These are phyloP conservation scores for Linum lewisii DNA, from an alignment of 345 rosid genomes.

Conservation along the genomic window DNA sequence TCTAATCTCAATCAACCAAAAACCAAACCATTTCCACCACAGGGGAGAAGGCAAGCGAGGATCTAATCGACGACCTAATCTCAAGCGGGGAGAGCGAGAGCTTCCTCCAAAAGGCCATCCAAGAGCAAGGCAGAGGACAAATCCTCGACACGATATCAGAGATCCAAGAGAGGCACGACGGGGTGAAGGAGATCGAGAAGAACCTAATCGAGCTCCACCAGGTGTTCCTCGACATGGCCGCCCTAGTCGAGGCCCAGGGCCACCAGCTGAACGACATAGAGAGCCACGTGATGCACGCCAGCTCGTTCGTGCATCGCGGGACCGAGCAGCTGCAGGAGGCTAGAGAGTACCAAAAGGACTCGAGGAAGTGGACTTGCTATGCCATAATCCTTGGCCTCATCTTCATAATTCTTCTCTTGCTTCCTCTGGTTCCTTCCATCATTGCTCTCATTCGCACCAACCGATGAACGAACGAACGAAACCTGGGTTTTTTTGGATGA, in stretches of 20 bases:
- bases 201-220: constrained; percentile 70
- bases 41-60: constrained; percentile 60
- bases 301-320: constrained; percentile 65
- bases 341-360: constrained; percentile 58
- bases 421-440: constrained; percentile 37
- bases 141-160: constrained; percentile 73
- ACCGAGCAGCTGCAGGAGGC: constrained; percentile 60
- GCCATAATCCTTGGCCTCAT: constrained; percentile 41
- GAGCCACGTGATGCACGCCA: constrained; percentile 72
- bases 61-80: constrained; percentile 63
- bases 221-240: constrained; percentile 86
- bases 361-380: constrained; percentile 67
- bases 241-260: constrained; percentile 72
- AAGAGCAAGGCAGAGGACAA: constrained; percentile 82
- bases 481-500: no score
- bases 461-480: neutral
- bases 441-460: constrained; percentile 3
- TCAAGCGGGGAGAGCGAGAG: constrained; percentile 80
- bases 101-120: constrained; percentile 73
- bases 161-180: constrained; percentile 80
- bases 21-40: no score
- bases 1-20: no score
- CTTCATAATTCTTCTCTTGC: constrained; percentile 31
- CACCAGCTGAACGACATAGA: constrained; percentile 80
- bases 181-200: constrained; percentile 82